Evolutionary conservation across 495 filamentous ascomycete genomes (phyloP).

Genomic region (Lasiosphaeriaceae sp.): DNA sequence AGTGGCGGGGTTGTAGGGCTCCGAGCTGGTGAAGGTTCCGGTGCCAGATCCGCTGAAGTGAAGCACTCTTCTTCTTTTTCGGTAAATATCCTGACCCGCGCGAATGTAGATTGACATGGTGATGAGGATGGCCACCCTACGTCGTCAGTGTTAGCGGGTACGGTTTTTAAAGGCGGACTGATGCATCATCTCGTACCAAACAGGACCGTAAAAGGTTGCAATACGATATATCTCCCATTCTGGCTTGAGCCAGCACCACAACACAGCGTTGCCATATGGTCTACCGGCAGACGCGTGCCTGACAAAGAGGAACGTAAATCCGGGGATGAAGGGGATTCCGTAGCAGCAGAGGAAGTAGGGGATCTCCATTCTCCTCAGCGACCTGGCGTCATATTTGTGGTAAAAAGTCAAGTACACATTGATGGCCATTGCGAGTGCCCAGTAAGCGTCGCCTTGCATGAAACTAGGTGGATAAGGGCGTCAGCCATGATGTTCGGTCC

Average conservation of each 20-base stretch:
- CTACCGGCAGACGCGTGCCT: constrained; percentile 41
- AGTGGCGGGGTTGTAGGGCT: constrained; percentile 7
- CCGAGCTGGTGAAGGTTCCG: constrained; percentile 14
- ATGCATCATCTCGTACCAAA: constrained; percentile 58
- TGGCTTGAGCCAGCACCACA: constrained; percentile 78
- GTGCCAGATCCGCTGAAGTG: constrained; percentile 38
- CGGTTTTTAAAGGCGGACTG: neutral
- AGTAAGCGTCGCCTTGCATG: constrained; percentile 72
- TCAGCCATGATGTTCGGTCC: neutral
- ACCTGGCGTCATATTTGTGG: constrained; percentile 62
- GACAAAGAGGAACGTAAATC: constrained; percentile 64
- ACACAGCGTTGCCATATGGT: constrained; percentile 72
- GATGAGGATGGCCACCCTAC: constrained; percentile 57
- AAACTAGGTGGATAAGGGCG: constrained; percentile 50
- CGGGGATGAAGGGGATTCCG: constrained; percentile 67
- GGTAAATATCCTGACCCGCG: constrained; percentile 68
- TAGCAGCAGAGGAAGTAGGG: constrained; percentile 72
- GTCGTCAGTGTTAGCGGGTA: neutral
- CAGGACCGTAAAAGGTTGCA: constrained; percentile 74
- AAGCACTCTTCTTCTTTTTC: constrained; percentile 45
- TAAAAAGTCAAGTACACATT: constrained; percentile 90
- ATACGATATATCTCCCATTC: constrained; percentile 72
- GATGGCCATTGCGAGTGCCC: constrained; percentile 80
- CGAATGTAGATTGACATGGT: constrained; percentile 73
- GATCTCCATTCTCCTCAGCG: constrained; percentile 65